These are phyloP conservation scores for Neurospora sp. DNA, from an alignment of 495 filamentous ascomycete species.

Conservation along the genomic window DNA sequence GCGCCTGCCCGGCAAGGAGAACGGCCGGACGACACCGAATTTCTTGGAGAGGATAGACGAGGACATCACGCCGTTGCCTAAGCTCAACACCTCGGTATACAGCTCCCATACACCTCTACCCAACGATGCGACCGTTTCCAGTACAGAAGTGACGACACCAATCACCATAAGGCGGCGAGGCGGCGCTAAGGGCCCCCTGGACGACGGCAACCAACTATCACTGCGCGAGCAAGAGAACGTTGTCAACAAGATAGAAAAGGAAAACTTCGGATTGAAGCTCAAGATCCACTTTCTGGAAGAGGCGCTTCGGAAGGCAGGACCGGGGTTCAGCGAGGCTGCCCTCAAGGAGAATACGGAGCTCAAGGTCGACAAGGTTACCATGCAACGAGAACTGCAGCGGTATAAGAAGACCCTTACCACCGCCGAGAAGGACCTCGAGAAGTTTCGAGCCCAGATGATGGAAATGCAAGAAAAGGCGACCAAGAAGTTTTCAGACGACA, in stretches of 20 bases:
- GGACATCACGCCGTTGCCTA: slow-evolving; percentile 51
- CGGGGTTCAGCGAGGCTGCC: slow-evolving; percentile 74
- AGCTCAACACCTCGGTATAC: slow-evolving; percentile 40
- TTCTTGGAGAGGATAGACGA: slow-evolving; percentile 52
- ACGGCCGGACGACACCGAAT: slow-evolving; percentile 56
- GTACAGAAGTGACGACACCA: slow-evolving; percentile 73
- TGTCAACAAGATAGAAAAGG: slow-evolving; percentile 92
- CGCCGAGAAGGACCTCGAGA: slow-evolving; percentile 72
- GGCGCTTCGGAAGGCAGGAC: slow-evolving; percentile 71
- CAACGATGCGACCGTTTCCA: slow-evolving; percentile 50
- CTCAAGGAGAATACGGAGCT: slow-evolving; percentile 91
- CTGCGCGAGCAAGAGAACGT: slow-evolving; percentile 90
- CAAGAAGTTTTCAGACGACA: slow-evolving; percentile 57
- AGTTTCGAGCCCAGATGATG: slow-evolving; percentile 63
- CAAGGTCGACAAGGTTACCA: slow-evolving; percentile 78
- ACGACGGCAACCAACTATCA: slow-evolving; percentile 78
- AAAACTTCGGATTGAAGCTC: slow-evolving; percentile 70
- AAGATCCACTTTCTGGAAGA: slow-evolving; percentile 77
- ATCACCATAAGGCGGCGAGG: slow-evolving; percentile 52
- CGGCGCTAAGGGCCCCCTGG: slow-evolving; percentile 51
- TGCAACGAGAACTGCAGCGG: slow-evolving; percentile 73
- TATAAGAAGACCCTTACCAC: slow-evolving; percentile 69
- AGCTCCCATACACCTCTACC: slow-evolving; percentile 48
- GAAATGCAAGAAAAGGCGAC: slow-evolving; percentile 73
- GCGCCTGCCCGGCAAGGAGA: slow-evolving; percentile 39